phyloP scores from a whole-genome alignment of 768 basidiomycete genomes.

The Lentinula aciculospora region DNA sequence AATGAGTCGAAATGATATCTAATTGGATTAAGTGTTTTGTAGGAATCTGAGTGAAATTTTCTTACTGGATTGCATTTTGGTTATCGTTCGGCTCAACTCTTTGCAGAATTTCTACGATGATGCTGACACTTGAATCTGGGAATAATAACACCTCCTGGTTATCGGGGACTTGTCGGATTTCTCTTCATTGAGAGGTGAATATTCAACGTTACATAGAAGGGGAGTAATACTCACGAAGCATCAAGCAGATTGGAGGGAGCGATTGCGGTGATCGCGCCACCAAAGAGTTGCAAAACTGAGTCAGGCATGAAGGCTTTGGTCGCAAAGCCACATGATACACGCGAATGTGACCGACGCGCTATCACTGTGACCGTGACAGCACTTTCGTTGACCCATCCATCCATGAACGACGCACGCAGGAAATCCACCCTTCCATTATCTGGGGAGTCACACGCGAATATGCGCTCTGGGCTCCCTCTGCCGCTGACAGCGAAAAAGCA shows the following conservation, averaged over 20 bases:
- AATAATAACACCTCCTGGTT: constrained; percentile 92
- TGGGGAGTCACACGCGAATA: constrained; percentile 41
- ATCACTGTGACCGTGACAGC: neutral
- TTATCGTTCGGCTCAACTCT: constrained; percentile 55
- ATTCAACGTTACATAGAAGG: neutral
- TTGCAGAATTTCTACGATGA: constrained; percentile 82
- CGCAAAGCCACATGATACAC: neutral
- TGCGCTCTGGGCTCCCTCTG: constrained; percentile 64
- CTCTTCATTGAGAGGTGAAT: constrained; percentile 20
- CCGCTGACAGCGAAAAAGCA: constrained; percentile 75
- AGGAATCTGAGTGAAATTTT: constrained; percentile 7
- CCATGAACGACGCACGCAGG: constrained; percentile 44
- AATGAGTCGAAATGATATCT: constrained; percentile 91
- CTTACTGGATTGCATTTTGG: constrained; percentile 63
- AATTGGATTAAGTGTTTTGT: constrained; percentile 7
- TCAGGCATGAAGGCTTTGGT: constrained; percentile 5
- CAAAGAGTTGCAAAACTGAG: constrained; percentile 60
- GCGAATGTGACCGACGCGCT: constrained; percentile 1
- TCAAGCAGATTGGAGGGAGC: constrained; percentile 63
- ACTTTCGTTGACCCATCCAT: neutral
- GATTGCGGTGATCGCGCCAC: constrained; percentile 71
- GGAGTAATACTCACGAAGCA: constrained; percentile 63
- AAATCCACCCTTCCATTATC: constrained; percentile 55
- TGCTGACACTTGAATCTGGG: constrained; percentile 58
- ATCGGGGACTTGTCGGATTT: constrained; percentile 82